phyloP scores from a whole-genome alignment of 1,284 basidiomycete genomes.

The Puccinia triticina region DNA sequence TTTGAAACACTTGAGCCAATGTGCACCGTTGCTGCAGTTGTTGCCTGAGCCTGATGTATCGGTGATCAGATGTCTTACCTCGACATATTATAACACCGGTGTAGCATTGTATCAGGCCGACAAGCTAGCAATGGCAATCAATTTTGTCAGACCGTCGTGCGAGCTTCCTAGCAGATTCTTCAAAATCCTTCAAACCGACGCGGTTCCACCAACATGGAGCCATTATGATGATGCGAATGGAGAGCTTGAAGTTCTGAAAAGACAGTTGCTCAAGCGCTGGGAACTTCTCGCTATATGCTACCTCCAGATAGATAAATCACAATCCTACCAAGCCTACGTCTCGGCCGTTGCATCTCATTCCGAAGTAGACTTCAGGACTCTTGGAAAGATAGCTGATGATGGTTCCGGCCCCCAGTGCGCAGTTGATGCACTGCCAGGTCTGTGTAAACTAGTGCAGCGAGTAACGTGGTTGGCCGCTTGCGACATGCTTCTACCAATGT shows the following conservation, averaged over 20 bases:
- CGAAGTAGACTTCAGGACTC: conserved; percentile 7
- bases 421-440: conserved; percentile 18
- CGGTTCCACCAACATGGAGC: conserved; percentile 7
- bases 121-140: conserved; percentile 38
- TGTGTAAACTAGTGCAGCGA: conserved; percentile 47
- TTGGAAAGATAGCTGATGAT: conserved; percentile 33
- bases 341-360: conserved; percentile 30
- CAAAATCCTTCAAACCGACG: background rate
- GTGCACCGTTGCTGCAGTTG: conserved; percentile 29
- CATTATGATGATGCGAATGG: conserved; percentile 34
- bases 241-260: conserved; percentile 33
- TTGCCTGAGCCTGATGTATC: conserved; percentile 41
- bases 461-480: conserved; percentile 46
- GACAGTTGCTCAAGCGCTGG: conserved; percentile 44
- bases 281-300: conserved; percentile 50
- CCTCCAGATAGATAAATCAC: conserved; percentile 31
- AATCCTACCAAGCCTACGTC: conserved; percentile 34
- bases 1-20: conserved; percentile 33
- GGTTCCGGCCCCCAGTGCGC: background rate
- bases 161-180: conserved; percentile 42
- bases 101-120: conserved; percentile 48
- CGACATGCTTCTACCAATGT: conserved; percentile 36
- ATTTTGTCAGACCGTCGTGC: conserved; percentile 44
- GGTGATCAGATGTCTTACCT: conserved; percentile 45
- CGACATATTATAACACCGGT: conserved; percentile 46